Conservation (phyloP, 345 rosid genomes). For the Salix caprea region DNA sequence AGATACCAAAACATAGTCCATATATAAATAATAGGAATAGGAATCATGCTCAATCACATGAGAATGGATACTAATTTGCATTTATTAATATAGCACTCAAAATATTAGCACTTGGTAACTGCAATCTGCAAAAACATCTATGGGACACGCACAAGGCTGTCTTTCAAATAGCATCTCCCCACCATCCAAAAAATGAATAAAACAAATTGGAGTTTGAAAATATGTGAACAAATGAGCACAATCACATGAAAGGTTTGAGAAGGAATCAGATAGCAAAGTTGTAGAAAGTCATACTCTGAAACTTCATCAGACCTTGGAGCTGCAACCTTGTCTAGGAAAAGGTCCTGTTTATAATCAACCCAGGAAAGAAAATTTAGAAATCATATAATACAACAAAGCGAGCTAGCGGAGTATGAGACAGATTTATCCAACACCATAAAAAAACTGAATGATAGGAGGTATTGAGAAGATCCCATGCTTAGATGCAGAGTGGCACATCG, state of each 20-base stretch:
- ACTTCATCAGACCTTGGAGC: constrained; percentile 39
- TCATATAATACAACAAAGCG: neutral
- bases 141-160: neutral
- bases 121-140: neutral
- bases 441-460: neutral
- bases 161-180: neutral
- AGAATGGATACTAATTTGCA: neutral
- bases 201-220: neutral
- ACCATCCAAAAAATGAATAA: neutral
- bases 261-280: neutral
- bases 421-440: neutral
- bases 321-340: constrained; percentile 54
- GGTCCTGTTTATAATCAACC: constrained; percentile 49
- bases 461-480: neutral
- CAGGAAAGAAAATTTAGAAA: constrained; percentile 4
- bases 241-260: neutral
- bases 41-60: neutral
- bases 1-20: neutral
- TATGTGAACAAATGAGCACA: neutral
- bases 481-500: neutral
- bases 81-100: neutral
- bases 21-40: neutral
- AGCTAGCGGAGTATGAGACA: neutral
- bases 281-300: constrained; percentile 44
- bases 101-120: neutral